phyloP scores from a whole-genome alignment of 2,329 filamentous ascomycete species.

The Exophiala calicioides region DNA sequence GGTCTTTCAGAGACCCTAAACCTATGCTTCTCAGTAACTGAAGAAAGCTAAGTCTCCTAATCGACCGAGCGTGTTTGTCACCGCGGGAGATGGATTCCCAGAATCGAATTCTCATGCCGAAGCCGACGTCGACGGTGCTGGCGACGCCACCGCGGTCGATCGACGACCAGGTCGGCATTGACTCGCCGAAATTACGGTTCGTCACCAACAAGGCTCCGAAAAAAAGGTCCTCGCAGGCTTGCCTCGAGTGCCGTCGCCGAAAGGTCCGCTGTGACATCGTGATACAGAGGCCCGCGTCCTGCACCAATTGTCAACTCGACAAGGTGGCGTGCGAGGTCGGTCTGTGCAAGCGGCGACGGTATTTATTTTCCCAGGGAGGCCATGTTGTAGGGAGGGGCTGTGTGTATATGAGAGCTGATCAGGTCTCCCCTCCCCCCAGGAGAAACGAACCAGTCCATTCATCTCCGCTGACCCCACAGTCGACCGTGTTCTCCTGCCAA shows the following conservation, averaged over 20 bases:
- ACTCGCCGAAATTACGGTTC: constrained; percentile 6
- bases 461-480: background rate
- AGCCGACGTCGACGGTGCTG: too few species aligned
- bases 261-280: constrained; percentile 14
- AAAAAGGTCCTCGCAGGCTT: constrained; percentile 8
- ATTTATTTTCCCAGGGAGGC: background rate
- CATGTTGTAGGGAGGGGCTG: background rate
- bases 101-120: too few species aligned
- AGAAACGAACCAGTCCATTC: constrained; percentile 1
- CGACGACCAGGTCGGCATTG: too few species aligned
- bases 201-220: constrained; percentile 7
- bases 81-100: too few species aligned
- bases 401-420: too few species aligned
- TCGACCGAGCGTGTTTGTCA: too few species aligned
- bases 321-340: constrained; percentile 5
- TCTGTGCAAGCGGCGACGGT: constrained; percentile 2
- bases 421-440: too few species aligned
- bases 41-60: too few species aligned
- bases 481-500: constrained; percentile 1
- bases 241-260: constrained; percentile 10
- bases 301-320: constrained; percentile 12
- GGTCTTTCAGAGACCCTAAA: too few species aligned
- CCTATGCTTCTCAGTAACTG: too few species aligned
- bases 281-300: background rate
- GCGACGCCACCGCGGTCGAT: too few species aligned